Conservation (phyloP, 129 eudicot genomes). For the Ambrosia artemisiifolia region DNA sequence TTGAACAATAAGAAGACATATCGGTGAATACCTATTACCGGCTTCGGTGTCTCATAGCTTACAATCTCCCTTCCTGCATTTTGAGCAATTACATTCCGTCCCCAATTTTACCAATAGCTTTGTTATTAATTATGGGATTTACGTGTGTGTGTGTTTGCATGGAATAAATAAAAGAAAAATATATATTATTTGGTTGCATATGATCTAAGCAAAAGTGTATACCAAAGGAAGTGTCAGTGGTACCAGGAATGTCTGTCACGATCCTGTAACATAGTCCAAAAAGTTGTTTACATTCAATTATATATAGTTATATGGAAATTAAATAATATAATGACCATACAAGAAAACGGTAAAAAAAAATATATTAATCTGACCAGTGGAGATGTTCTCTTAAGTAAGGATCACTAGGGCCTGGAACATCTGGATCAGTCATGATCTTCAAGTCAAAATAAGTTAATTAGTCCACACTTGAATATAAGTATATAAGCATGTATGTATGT, state of each 20-base stretch:
- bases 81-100: background rate
- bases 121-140: too few species aligned
- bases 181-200: background rate
- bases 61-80: conserved; percentile 67
- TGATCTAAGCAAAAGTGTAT: background rate
- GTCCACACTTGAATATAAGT: conserved; percentile 1
- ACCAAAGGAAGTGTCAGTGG: conserved; percentile 91
- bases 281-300: background rate
- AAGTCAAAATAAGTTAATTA: conserved; percentile 8
- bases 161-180: background rate
- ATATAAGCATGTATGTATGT: background rate
- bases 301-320: background rate
- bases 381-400: conserved; percentile 60
- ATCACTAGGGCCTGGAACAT: conserved; percentile 73
- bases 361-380: conserved; percentile 56
- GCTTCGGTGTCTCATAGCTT: conserved; percentile 82
- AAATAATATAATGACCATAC: background rate
- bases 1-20: conserved; percentile 69
- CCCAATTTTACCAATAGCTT: too few species aligned
- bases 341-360: conserved; percentile 1
- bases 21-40: conserved; percentile 86
- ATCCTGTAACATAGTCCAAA: conserved; percentile 50
- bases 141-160: background rate
- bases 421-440: conserved; percentile 69
- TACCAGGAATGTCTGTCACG: conserved; percentile 91